phyloP scores from a whole-genome alignment of 2,329 filamentous ascomycete genomes.

The Ophiostoma sp. region DNA sequence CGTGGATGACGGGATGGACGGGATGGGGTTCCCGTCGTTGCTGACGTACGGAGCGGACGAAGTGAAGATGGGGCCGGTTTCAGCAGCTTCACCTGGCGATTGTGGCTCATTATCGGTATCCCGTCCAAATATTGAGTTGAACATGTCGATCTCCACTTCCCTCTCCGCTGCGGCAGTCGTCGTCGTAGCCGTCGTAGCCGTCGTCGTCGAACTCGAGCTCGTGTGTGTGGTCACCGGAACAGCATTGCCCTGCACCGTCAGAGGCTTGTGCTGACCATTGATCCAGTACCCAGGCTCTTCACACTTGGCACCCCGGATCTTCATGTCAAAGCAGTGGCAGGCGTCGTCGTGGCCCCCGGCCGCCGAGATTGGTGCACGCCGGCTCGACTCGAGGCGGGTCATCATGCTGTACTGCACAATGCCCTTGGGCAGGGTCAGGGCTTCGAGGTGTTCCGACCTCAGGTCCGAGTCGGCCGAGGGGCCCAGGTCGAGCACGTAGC shows the following conservation, averaged over 20 bases:
- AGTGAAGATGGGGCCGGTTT: neutral
- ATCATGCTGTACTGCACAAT: constrained; percentile 29
- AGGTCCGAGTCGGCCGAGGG: constrained; percentile 28
- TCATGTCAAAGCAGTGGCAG: constrained; percentile 37
- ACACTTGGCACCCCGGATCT: neutral
- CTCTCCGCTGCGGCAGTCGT: neutral
- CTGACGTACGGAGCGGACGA: neutral
- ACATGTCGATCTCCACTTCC: neutral
- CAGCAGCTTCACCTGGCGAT: neutral
- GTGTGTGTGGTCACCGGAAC: neutral
- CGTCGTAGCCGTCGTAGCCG: no score
- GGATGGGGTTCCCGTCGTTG: neutral
- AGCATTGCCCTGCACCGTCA: neutral
- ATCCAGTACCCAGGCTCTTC: constrained; percentile 7
- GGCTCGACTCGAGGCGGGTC: neutral
- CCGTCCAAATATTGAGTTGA: neutral
- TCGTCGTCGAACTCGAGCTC: neutral
- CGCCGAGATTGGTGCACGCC: constrained; percentile 27
- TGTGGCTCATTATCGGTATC: neutral
- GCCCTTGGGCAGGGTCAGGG: constrained; percentile 29
- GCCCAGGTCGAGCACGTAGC: constrained; percentile 32
- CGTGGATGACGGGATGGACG: neutral
- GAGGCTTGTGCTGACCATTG: neutral
- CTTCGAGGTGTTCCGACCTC: constrained; percentile 29
- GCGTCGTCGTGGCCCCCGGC: constrained; percentile 47